Percentiles rank a stretch among this genome's conserved stretches.
These are phyloP conservation scores for Saccharomyces eubayanus DNA, from an alignment of 805 yeast species.

Conservation along the genomic window DNA sequence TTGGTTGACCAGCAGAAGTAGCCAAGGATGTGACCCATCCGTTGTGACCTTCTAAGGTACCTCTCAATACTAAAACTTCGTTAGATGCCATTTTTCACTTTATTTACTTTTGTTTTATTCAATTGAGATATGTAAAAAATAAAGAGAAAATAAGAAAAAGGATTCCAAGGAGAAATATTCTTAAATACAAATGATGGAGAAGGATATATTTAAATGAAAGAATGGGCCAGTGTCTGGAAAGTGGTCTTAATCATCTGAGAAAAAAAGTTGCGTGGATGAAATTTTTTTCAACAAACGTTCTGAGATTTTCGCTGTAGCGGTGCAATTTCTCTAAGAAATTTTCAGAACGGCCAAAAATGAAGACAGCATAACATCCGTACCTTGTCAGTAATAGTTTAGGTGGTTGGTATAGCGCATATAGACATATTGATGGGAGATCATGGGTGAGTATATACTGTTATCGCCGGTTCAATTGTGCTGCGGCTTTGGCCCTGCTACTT, in stretches of 20 bases:
- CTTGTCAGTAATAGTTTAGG: neutral
- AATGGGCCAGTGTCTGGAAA: neutral
- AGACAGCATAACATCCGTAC: neutral
- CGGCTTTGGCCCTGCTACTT: too few relatives aligned
- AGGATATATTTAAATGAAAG: neutral
- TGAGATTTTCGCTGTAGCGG: conserved; percentile 15
- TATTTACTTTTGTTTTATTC: conserved; percentile 6
- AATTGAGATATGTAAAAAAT: neutral
- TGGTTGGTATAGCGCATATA: neutral
- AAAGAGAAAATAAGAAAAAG: neutral
- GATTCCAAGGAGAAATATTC: neutral
- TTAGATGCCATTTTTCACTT: conserved; percentile 49
- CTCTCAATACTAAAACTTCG: conserved; percentile 99
- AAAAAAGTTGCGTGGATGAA: conserved; percentile 9
- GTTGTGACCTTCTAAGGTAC: conserved; percentile 95
- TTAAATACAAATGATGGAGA: neutral
- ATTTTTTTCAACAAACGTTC: conserved; percentile 22
- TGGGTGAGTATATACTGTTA: neutral
- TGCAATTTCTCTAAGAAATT: conserved; percentile 9
- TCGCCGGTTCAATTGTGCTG: too few relatives aligned
- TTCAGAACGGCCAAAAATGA: conserved; percentile 8
- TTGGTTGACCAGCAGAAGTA: conserved; percentile 97
- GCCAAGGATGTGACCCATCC: conserved; percentile 98
- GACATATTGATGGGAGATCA: neutral
- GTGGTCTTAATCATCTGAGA: neutral